Conservation (phyloP, 306 rosid genomes). For the Biancaea sappan region DNA sequence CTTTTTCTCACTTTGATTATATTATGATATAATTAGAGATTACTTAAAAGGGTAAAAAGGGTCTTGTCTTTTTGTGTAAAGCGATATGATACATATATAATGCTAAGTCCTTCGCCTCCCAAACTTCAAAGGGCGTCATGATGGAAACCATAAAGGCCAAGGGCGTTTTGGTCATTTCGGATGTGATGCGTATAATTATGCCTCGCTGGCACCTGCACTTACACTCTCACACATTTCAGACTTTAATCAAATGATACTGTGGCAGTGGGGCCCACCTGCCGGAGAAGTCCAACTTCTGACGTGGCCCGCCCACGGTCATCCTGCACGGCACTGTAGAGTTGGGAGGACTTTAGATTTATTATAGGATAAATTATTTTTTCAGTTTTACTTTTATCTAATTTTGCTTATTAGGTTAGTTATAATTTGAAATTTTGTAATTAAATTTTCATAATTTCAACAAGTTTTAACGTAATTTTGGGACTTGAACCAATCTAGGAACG, state of each 20-base stretch:
- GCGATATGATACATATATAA: not conserved
- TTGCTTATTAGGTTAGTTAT: too few species aligned
- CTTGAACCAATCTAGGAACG: too few species aligned
- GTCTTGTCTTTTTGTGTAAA: constrained; percentile 16
- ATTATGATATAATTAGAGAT: not conserved
- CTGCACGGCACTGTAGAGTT: not conserved
- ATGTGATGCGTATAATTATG: not conserved
- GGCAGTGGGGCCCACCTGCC: constrained; percentile 33
- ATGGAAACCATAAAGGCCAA: not conserved
- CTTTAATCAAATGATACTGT: constrained; percentile 18
- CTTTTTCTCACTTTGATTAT: not conserved
- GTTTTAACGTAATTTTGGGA: too few species aligned
- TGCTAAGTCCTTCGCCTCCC: not conserved
- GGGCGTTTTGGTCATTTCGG: constrained; percentile 8
- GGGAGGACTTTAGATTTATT: too few species aligned
- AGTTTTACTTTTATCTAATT: too few species aligned
- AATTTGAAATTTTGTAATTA: too few species aligned
- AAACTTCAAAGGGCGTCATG: not conserved
- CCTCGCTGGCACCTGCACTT: constrained; percentile 33
- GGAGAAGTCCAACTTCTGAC: constrained; percentile 32
- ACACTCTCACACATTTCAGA: constrained; percentile 16
- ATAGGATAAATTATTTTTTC: too few species aligned
- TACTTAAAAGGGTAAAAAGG: constrained; percentile 29
- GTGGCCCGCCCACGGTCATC: constrained; percentile 1
- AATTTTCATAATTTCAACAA: too few species aligned